Base-by-base conservation (phyloP, 192 early-diverging fungal genomes). In the Umbelopsis isabellina region DNA sequence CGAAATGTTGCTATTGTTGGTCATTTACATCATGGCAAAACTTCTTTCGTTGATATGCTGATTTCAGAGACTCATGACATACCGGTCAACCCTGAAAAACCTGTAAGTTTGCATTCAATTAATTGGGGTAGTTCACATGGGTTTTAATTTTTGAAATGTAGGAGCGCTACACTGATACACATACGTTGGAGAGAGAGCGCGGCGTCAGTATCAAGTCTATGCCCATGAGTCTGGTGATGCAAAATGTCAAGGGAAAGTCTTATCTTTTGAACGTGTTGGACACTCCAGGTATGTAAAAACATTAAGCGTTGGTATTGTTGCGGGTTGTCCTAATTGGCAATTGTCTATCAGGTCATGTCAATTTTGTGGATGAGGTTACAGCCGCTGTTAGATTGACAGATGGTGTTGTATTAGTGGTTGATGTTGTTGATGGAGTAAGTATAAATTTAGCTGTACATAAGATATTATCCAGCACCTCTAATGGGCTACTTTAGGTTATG, bases 11-110 rank as follows among this genome's bases (percentile, higher is more conserved):
- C 91, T 10, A 74, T 99, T 64, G 90, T 94, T 2, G 98, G 98
- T 25, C 96, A 98, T 79, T 82, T 99, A 70, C 96, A 97, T 74
- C 98, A 99, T 77, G 98, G 98, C 66, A 99, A 99, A 71, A 95
- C 97, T 0, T 87, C 95, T 9, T 88, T 99, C 46, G 84, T 98
- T 33, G 98, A 99, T 72, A 86, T 95, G 79, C 88, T 99, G 27
- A 91, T 99, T 18, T 84, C 89, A 23, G 85, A 95, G 67, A 97
- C 97, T 15, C 98, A 99, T 70, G 71, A 84, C 30, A 79, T 87
- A 37, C 72, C 83, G 22, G 72, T 75, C 37, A 74, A 80, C 61
- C 80, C 75, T 74, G 81, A 82, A 81, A 83, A 86, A 74, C 79
- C 70, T 78, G 85, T 68, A 85, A 76, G 80, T n/a, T 30, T 3